Base-by-base conservation (phyloP, 2,329 filamentous ascomycete genomes). In the Botrytis tulipae region DNA sequence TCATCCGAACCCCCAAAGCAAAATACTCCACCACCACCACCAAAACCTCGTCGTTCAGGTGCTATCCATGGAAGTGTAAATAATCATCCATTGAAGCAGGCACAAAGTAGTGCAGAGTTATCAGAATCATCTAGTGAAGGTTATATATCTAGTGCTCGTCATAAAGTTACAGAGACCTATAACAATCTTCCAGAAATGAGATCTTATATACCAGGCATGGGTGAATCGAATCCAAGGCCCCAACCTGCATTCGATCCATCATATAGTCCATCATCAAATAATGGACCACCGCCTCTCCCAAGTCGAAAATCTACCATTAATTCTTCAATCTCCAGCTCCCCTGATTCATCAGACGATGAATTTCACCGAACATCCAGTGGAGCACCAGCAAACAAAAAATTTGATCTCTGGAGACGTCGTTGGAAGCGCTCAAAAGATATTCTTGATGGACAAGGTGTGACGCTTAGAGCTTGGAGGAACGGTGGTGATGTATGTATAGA, bases 361-460 rank as follows among this genome's bases (percentile, higher is more conserved):
- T 74, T 76, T 22, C 74, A 75, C 59, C 63, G 75, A 51, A 46
- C 73, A 29, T 20, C 68, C 22, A 76, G 74, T 25, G 74, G 68
- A 35, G 76, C 74, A 40, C 77, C 79, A 59, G 77, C 77, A 66
- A 93, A 89, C 81, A 93, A 92, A 83, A 91, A 93, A 76, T 84
- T 94, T 72, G 90, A 91, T 74, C 79, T 94, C 66, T 96, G 93
- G 93, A 85, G 86, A 75, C 87, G 90, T 73, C 84, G 93, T 59
- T 88, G 93, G 83, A 87, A 86, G 60, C 84, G 88, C 62, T 92
- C 93, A 5, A 89, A 92, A 76, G 84, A 89, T 44, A 82, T 84
- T 57, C 84, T 95, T 16, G 87, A 88, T n/a, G 83, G 85, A 8
- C 84, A 90, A 57, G 91, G 91, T 6, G 91, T 96, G 0, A 83